A percentile compares a stretch with the other conserved stretches of the same genome.
These are phyloP conservation scores for Marchantia polymorpha DNA, from an alignment of 225 moss, liverwort and hornwort species.

Conservation along the genomic window DNA sequence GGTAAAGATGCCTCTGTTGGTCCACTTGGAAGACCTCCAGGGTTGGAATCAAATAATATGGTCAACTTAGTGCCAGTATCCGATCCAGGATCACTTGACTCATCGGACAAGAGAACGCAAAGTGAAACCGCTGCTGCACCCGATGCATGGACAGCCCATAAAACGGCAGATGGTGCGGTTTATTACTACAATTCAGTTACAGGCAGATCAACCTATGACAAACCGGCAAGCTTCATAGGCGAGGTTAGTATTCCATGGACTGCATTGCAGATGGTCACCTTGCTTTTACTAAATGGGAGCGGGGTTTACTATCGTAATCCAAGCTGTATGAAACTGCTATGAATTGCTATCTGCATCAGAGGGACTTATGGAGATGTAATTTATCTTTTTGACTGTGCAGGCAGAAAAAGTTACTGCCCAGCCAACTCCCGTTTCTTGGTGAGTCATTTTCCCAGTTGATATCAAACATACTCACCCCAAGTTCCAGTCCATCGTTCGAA, in stretches of 20 bases:
- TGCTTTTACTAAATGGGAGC: neutral
- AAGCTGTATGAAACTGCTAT: neutral
- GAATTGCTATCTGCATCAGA: neutral
- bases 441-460: conserved; percentile 23
- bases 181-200: conserved; percentile 79
- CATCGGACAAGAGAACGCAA: conserved; percentile 29
- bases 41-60: neutral
- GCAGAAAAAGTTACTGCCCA: conserved; percentile 77
- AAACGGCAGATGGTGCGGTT: conserved; percentile 75
- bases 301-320: neutral
- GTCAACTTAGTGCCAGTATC: conserved; percentile 7
- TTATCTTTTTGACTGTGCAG: conserved; percentile 41
- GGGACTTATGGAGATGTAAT: neutral
- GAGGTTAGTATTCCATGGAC: conserved; percentile 60
- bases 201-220: conserved; percentile 76
- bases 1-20: conserved; percentile 22
- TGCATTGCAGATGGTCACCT: neutral
- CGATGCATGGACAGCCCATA: conserved; percentile 86
- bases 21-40: conserved; percentile 31
- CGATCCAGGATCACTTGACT: conserved; percentile 15
- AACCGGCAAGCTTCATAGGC: conserved; percentile 78
- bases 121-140: conserved; percentile 40
- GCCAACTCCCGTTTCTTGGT: conserved; percentile 92
- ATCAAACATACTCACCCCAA: neutral
- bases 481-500: too few relatives aligned